Base-by-base conservation (phyloP, 2,329 filamentous ascomycete genomes). In the Ceratocystis papillata region DNA sequence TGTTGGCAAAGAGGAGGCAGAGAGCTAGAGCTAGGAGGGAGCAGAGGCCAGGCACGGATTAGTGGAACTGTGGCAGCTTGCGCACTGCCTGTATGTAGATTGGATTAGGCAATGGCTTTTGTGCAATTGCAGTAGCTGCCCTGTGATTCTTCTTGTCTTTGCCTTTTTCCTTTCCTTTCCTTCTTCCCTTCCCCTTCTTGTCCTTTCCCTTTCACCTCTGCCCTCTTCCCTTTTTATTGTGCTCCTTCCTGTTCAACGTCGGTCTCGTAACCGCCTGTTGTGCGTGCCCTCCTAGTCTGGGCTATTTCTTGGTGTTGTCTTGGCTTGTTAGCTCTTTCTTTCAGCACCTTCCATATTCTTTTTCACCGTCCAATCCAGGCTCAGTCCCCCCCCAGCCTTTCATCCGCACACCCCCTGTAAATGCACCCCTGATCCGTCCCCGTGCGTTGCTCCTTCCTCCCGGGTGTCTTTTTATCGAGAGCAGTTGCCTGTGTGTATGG, bases 361-460 rank as follows among this genome's bases (percentile, higher is more conserved):
- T 15, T 59, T 37, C 28, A 59, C 55, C 28, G 28, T 59, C 55
- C 55, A 55, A 12, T 20, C 55, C 30, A n/a, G 37, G 37, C 37
- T 15, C 37, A 15, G 3, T 37, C 37, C 37, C 37, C 33, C 37
- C 10, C 8, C 3, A 12, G 37, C 10, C 37, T 30, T 59, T 59
- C 17, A 59, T 59, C 55, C 5, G 28, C 15, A 6, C 17, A 59
- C 55, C 15, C 53, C 53, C 53, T 15, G 30, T 28, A 6, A 2
- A 30, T 5, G 1, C 55, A 59, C 55, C 55, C 55, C 55, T 59
- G 55, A 59, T 59, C 55, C 55, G 28, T 59, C 55, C 28, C 55
- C 17, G 55, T 59, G 55, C 55, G 28, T n/a, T 10, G 28, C 55
- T 59, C 55, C 55, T 59, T 37, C 55, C 55, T 59, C 37, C 55